phyloP scores from a whole-genome alignment of 106 monocot species.

The Agapanthus africanus region DNA sequence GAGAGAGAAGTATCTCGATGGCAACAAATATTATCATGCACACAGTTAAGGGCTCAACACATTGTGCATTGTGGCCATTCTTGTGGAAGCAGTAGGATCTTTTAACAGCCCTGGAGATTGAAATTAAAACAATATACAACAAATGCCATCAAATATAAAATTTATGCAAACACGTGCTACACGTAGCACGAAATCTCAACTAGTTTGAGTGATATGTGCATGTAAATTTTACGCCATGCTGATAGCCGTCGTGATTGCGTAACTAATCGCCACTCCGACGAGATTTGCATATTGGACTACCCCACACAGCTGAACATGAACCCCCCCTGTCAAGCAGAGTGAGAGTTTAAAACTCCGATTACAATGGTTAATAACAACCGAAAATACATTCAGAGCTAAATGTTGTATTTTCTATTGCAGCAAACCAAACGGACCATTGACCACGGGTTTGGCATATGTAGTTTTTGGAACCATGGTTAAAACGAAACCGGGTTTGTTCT shows the following conservation, averaged over 20 bases:
- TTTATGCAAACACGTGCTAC: too few species aligned
- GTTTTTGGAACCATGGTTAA: too few species aligned
- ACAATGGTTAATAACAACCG: too few species aligned
- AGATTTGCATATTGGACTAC: slow-evolving; percentile 74
- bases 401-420: too few species aligned
- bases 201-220: neutral
- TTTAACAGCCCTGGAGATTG: slow-evolving; percentile 47
- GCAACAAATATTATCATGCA: slow-evolving; percentile 50
- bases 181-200: neutral
- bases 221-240: slow-evolving; percentile 68
- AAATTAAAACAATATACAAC: too few species aligned
- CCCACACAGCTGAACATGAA: slow-evolving; percentile 40
- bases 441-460: too few species aligned
- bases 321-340: slow-evolving; percentile 25
- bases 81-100: slow-evolving; percentile 66
- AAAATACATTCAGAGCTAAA: neutral
- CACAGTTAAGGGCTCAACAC: slow-evolving; percentile 24
- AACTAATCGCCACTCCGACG: slow-evolving; percentile 65
- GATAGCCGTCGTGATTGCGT: slow-evolving; percentile 76
- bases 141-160: neutral
- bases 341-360: too few species aligned
- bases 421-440: too few species aligned
- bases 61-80: slow-evolving; percentile 48
- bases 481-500: too few species aligned
- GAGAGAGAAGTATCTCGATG: slow-evolving; percentile 52